Evolutionary conservation across 805 yeast genomes (phyloP).

Genomic region (Zygosaccharomyces pseudorouxii): DNA sequence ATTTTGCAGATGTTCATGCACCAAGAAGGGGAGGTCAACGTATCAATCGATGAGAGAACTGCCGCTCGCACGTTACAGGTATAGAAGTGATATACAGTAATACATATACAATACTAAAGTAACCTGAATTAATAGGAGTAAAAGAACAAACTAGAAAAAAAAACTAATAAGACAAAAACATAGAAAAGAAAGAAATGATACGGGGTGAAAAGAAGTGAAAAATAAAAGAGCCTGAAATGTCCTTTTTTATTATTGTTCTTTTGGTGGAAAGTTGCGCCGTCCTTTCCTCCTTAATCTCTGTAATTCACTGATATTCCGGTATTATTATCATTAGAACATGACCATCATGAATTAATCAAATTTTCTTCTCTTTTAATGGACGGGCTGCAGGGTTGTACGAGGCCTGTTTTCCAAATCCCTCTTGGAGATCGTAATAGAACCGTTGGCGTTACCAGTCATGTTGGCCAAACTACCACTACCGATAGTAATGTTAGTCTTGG

Average conservation of each 20-base stretch:
- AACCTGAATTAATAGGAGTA: neutral
- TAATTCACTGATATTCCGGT: neutral
- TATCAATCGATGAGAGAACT: too few relatives aligned
- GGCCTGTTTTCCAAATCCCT: neutral
- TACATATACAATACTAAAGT: neutral
- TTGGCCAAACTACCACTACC: neutral
- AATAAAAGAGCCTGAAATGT: neutral
- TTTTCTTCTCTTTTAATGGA: too few relatives aligned
- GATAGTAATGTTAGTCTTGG: neutral
- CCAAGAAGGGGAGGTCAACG: neutral
- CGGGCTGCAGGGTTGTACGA: neutral
- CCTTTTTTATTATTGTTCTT: neutral
- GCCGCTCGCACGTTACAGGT: neutral
- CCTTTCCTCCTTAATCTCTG: neutral
- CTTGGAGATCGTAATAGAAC: constrained; percentile 1
- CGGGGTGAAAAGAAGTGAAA: neutral
- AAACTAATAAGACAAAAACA: neutral
- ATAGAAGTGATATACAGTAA: neutral
- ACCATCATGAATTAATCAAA: neutral
- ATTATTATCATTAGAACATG: neutral
- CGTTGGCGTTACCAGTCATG: constrained; percentile 3
- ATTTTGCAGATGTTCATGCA: too few relatives aligned
- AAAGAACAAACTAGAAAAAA: neutral
- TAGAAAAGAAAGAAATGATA: neutral
- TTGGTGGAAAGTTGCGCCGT: neutral